These are phyloP conservation scores for Volvox carteri DNA, from an alignment of 163 green algal species.

Conservation along the genomic window DNA sequence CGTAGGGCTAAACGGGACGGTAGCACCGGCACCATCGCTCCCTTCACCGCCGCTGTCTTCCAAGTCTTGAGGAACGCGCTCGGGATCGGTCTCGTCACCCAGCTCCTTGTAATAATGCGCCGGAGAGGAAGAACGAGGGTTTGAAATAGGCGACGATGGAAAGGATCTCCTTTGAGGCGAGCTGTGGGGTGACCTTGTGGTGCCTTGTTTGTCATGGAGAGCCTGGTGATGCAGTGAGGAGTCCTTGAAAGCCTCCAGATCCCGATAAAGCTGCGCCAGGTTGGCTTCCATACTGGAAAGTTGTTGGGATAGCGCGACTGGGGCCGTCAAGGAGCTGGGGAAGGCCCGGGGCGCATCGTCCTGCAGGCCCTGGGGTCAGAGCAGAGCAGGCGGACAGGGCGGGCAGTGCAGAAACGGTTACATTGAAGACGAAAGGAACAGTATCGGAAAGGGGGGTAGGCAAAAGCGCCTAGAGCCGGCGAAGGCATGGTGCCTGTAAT, in stretches of 20 bases:
- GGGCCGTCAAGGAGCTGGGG: not conserved
- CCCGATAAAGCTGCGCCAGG: constrained; percentile 43
- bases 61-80: not conserved
- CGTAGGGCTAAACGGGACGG: not conserved
- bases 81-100: not conserved
- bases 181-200: not conserved
- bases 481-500: no score
- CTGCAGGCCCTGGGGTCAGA: not conserved
- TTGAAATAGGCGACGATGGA: not conserved
- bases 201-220: not conserved
- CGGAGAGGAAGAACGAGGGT: not conserved
- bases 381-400: not conserved
- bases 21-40: not conserved
- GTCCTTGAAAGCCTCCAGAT: constrained; percentile 50
- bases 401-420: not conserved
- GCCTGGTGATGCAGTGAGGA: not conserved
- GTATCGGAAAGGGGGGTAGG: no score
- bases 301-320: constrained; percentile 8
- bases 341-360: not conserved
- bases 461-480: not conserved
- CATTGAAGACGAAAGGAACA: not conserved
- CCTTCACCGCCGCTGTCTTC: not conserved
- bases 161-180: not conserved
- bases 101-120: not conserved
- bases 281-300: constrained; percentile 41